Conservation (phyloP, 192 early-diverging fungal species). For the Coemansia sp. region DNA sequence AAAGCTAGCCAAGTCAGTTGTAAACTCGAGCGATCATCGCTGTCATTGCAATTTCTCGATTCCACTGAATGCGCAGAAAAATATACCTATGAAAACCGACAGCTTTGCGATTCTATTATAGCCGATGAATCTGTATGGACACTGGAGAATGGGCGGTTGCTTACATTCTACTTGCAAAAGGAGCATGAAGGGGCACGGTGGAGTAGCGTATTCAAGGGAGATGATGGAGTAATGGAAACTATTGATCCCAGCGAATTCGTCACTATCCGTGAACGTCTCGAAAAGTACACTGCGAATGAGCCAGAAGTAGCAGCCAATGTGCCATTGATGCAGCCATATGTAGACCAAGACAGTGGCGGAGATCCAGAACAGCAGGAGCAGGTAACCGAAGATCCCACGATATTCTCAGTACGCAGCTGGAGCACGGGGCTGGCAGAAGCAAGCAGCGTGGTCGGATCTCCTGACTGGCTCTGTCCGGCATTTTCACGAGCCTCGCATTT, state of each 20-base stretch:
- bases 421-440: slow-evolving; percentile 33
- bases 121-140: slow-evolving; percentile 67
- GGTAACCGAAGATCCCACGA: slow-evolving; percentile 12
- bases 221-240: slow-evolving; percentile 63
- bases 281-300: slow-evolving; percentile 59
- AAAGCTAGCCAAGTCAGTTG: slow-evolving; percentile 59
- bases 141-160: slow-evolving; percentile 57
- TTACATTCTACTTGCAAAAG: slow-evolving; percentile 66
- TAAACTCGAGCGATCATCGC: slow-evolving; percentile 52
- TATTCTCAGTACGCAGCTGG: slow-evolving; percentile 49
- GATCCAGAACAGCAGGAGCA: slow-evolving; percentile 30
- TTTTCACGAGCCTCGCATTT: slow-evolving; percentile 20
- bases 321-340: slow-evolving; percentile 16
- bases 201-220: slow-evolving; percentile 61
- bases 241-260: slow-evolving; percentile 61
- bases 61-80: slow-evolving; percentile 15
- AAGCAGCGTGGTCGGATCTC: slow-evolving; percentile 52
- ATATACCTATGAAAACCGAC: slow-evolving; percentile 8
- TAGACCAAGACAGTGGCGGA: slow-evolving; percentile 36
- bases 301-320: slow-evolving; percentile 4
- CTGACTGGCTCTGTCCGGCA: slow-evolving; percentile 62
- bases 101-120: slow-evolving; percentile 50
- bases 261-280: slow-evolving; percentile 58
- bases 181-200: slow-evolving; percentile 60
- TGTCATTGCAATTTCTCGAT: slow-evolving; percentile 43